Base-by-base conservation (phyloP, 2,329 filamentous ascomycete genomes). In the Monilinia fructicola region DNA sequence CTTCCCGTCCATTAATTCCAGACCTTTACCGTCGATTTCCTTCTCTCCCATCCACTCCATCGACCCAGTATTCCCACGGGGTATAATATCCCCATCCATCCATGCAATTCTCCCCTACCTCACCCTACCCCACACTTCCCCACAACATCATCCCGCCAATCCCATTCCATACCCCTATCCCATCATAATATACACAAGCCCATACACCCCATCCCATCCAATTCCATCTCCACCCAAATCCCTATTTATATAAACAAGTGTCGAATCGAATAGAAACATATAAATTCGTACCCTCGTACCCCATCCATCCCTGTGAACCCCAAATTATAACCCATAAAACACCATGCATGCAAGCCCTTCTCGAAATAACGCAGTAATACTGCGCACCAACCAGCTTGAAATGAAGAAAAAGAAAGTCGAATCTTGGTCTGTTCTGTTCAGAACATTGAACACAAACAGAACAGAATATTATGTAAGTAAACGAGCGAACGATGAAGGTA, bases 241-340 rank as follows among this genome's bases (percentile, higher is more conserved):
- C 56, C 42, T 60, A 60, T 48, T 44, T 48, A 50, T 60, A 60
- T 60, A 60, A 55, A 60, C 28, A 60, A 48, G 28, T 31, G 28
- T 31, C 7, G 56, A 59, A 60, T 28, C 26, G 56, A 60, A 48
- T 48, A 4, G 12, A 16, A 48, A 48, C 42, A 48, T 48, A 23
- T 60, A 48, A 26, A 48, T 35, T 60, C 56, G 42, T 60, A 60
- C 56, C 26, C 42, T 59, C 42, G 28, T 60, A 35, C 56, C 44
- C n/a, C 56, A n/a, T 28, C 42, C 56, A 18, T 26, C 44, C 44
- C 28, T 46, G 18, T 46, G 12, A 42, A 46, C 28, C 56, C 28
- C 42, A 48, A 46, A 48, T n/a, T 26, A 12, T 35, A 48, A 60
- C 6, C 42, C 42, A 18, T 48, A 18, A 60, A 23, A 48, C 42